Percentiles rank a stretch among this genome's conserved stretches.
Conservation (phyloP, 768 basidiomycete species). For the Mycena metata region DNA sequence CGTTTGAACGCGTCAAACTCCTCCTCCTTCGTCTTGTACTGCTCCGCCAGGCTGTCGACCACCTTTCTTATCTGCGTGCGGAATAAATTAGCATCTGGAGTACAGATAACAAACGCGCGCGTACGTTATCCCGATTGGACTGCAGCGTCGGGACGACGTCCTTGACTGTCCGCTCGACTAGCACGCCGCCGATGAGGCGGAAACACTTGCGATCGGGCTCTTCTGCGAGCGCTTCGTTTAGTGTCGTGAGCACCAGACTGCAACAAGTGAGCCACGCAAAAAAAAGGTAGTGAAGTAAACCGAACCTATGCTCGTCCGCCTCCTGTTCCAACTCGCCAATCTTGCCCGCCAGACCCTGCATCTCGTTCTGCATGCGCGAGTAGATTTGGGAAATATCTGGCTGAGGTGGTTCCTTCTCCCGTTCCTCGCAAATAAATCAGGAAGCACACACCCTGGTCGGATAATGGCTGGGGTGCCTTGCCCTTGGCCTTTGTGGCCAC, state of each 20-base stretch:
- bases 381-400: conserved; percentile 90
- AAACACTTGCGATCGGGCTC: conserved; percentile 97
- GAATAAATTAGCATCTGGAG: conserved; percentile 26
- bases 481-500: conserved; percentile 66
- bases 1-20: conserved; percentile 86
- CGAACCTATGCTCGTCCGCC: conserved; percentile 93
- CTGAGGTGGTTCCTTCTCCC: conserved; percentile 53
- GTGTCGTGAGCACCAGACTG: conserved; percentile 90
- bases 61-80: conserved; percentile 82
- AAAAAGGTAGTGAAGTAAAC: conserved; percentile 34
- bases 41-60: conserved; percentile 80
- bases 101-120: conserved; percentile 45
- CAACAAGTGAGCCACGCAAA: conserved; percentile 23
- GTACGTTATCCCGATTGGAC: conserved; percentile 90
- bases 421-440: background rate
- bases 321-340: conserved; percentile 97
- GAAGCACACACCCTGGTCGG: conserved; percentile 76
- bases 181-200: conserved; percentile 93
- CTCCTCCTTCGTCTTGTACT: conserved; percentile 90
- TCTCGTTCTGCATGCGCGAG: conserved; percentile 85
- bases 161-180: conserved; percentile 95
- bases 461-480: conserved; percentile 65
- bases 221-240: conserved; percentile 84
- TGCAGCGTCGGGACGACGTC: conserved; percentile 93
- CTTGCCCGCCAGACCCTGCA: conserved; percentile 93